These are phyloP conservation scores for Pseudonitzschia multistriata DNA, from an alignment of 108 stramenopile species.

Conservation along the genomic window DNA sequence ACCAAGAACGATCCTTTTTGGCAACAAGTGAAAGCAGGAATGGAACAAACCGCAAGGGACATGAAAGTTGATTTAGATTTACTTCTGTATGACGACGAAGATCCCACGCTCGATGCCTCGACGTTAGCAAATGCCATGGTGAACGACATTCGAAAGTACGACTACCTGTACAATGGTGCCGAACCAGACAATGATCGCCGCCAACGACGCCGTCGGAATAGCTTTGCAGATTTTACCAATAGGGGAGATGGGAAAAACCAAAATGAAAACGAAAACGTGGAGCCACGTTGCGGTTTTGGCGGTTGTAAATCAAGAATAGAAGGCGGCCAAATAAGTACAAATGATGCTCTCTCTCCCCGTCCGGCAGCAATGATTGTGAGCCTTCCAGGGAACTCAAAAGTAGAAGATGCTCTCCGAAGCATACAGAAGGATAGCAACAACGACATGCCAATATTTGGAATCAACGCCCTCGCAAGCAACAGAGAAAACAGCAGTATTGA, in stretches of 20 bases:
- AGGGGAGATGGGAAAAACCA: background rate
- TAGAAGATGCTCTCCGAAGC: background rate
- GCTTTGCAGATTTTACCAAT: too few species aligned
- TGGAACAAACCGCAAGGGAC: background rate
- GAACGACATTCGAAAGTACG: background rate
- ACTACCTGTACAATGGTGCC: background rate
- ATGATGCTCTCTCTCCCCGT: background rate
- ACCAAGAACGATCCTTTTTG: slow-evolving; percentile 11
- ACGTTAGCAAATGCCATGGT: background rate
- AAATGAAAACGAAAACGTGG: background rate
- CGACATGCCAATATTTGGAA: slow-evolving; percentile 8
- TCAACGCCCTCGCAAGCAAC: background rate
- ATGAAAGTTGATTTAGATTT: background rate
- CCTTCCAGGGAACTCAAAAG: background rate
- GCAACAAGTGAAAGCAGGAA: background rate
- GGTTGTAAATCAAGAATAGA: background rate
- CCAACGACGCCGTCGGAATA: background rate
- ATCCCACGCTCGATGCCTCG: background rate
- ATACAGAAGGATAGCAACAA: background rate
- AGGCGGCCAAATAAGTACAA: background rate
- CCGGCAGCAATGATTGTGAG: slow-evolving; percentile 8
- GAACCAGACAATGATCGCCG: background rate
- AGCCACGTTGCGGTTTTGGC: background rate
- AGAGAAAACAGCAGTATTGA: background rate
- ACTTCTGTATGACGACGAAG: background rate